A percentile compares a stretch with the other conserved stretches of the same genome.
Conservation (phyloP, 2,329 filamentous ascomycete species). For the Stemphylium beticola region DNA sequence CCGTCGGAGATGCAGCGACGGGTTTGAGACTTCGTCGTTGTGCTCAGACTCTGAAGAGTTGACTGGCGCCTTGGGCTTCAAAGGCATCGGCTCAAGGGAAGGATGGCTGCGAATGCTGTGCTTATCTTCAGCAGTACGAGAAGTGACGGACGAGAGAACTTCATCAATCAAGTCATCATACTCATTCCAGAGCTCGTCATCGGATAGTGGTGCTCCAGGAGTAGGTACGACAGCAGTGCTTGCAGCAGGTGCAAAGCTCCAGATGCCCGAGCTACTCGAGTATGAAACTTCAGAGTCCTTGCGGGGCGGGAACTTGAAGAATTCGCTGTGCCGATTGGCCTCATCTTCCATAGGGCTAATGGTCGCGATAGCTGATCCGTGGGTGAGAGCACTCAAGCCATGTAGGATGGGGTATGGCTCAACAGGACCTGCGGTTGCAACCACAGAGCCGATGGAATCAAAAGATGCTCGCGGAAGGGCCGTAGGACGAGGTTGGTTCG, state of each 20-base stretch:
- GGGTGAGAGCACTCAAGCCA: slow-evolving; percentile 41
- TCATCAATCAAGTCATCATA: slow-evolving; percentile 88
- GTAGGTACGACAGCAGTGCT: slow-evolving; percentile 69
- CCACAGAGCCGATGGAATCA: slow-evolving; percentile 37
- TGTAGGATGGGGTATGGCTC: slow-evolving; percentile 46
- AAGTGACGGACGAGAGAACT: slow-evolving; percentile 57
- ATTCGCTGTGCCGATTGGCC: slow-evolving; percentile 60
- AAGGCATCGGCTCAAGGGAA: slow-evolving; percentile 38
- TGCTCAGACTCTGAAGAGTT: slow-evolving; percentile 41
- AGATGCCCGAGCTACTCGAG: slow-evolving; percentile 69
- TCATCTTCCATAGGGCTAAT: slow-evolving; percentile 43
- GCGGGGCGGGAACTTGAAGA: slow-evolving; percentile 74
- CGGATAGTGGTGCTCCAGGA: slow-evolving; percentile 66
- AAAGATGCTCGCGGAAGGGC: slow-evolving; percentile 41
- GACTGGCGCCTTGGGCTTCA: slow-evolving; percentile 32
- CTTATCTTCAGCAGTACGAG: slow-evolving; percentile 13
- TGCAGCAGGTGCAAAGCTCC: slow-evolving; percentile 62
- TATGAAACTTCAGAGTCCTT: slow-evolving; percentile 73
- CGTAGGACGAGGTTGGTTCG: slow-evolving; percentile 51
- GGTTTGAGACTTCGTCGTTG: slow-evolving; percentile 28
- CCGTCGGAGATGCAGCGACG: slow-evolving; percentile 54
- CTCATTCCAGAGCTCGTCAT: slow-evolving; percentile 94
- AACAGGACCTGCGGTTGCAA: slow-evolving; percentile 35
- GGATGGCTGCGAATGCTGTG: slow-evolving; percentile 26
- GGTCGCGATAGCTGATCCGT: slow-evolving; percentile 49